Percentiles rank a stretch among this genome's conserved stretches.
These are phyloP conservation scores for Fusarium sp. DNA, from an alignment of 2,329 filamentous ascomycete genomes.

Conservation along the genomic window DNA sequence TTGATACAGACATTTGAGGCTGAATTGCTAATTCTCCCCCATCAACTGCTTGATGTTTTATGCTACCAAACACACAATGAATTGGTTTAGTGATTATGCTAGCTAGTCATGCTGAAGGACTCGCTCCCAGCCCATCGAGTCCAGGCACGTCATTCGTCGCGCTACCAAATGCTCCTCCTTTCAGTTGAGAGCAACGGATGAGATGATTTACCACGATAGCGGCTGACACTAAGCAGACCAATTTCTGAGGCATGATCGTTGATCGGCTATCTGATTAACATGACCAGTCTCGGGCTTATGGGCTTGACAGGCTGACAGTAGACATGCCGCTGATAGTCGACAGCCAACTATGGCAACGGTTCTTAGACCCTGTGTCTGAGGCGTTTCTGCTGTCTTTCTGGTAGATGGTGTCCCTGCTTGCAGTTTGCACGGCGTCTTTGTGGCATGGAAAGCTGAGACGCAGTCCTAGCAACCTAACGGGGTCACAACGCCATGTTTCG, in stretches of 20 bases:
- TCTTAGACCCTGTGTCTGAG: slow-evolving; percentile 7
- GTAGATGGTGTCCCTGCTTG: not conserved
- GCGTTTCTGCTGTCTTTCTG: slow-evolving; percentile 8
- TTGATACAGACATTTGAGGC: slow-evolving; percentile 3
- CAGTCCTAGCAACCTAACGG: slow-evolving; percentile 7
- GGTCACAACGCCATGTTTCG: slow-evolving; percentile 1
- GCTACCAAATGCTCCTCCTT: slow-evolving; percentile 6
- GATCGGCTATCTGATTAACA: slow-evolving; percentile 46
- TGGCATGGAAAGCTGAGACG: not conserved
- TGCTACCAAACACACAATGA: slow-evolving; percentile 4
- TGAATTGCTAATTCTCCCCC: not conserved
- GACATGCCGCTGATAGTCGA: slow-evolving; percentile 18
- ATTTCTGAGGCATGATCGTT: slow-evolving; percentile 40
- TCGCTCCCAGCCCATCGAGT: not conserved
- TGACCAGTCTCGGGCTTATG: slow-evolving; percentile 29
- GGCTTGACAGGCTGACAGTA: slow-evolving; percentile 22
- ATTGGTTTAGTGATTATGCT: slow-evolving; percentile 31
- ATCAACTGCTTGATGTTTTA: slow-evolving; percentile 22
- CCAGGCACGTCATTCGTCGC: slow-evolving; percentile 36
- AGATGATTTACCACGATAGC: slow-evolving; percentile 11
- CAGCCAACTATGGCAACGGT: slow-evolving; percentile 8
- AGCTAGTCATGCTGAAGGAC: slow-evolving; percentile 28
- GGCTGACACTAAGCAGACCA: slow-evolving; percentile 21
- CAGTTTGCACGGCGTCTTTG: not conserved
- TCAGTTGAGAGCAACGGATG: slow-evolving; percentile 7